Conservation (phyloP, 2,329 filamentous ascomycete genomes). For the Diaporthe destruens region DNA sequence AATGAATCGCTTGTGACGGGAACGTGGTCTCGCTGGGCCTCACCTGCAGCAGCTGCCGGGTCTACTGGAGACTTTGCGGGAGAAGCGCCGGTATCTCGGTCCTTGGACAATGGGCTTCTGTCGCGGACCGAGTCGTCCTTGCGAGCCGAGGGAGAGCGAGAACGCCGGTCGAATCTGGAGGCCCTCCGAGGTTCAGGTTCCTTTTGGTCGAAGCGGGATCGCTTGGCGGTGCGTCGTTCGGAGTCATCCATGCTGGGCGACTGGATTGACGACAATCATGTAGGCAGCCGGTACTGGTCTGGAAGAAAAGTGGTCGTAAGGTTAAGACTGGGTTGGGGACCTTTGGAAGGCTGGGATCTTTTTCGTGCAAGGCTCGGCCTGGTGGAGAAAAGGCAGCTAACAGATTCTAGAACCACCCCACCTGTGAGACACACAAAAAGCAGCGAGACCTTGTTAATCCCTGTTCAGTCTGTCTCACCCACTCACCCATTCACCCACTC, state of each 20-base stretch:
- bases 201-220: constrained; percentile 94
- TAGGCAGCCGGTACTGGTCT: constrained; percentile 28
- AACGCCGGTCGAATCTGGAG: constrained; percentile 92
- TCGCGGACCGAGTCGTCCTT: constrained; percentile 79
- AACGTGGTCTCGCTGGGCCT: constrained; percentile 41
- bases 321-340: neutral
- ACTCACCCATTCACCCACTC: neutral
- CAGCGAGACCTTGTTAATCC: neutral
- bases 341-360: constrained; percentile 32
- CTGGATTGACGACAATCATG: constrained; percentile 5
- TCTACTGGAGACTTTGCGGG: constrained; percentile 68
- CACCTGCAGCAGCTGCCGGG: constrained; percentile 84
- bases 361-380: constrained; percentile 32
- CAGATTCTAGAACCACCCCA: constrained; percentile 20
- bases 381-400: constrained; percentile 21
- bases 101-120: constrained; percentile 78
- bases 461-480: neutral
- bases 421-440: constrained; percentile 4
- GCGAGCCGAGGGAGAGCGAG: constrained; percentile 80
- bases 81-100: constrained; percentile 54
- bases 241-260: constrained; percentile 76
- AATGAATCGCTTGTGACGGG: neutral
- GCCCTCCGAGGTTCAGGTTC: constrained; percentile 81
- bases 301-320: constrained; percentile 27
- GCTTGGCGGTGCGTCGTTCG: constrained; percentile 79